Percentiles rank a stretch among this genome's conserved stretches.
Evolutionary conservation across 2,329 filamentous ascomycete genomes (phyloP).

Genomic region (Coniochaeta hoffmannii): DNA sequence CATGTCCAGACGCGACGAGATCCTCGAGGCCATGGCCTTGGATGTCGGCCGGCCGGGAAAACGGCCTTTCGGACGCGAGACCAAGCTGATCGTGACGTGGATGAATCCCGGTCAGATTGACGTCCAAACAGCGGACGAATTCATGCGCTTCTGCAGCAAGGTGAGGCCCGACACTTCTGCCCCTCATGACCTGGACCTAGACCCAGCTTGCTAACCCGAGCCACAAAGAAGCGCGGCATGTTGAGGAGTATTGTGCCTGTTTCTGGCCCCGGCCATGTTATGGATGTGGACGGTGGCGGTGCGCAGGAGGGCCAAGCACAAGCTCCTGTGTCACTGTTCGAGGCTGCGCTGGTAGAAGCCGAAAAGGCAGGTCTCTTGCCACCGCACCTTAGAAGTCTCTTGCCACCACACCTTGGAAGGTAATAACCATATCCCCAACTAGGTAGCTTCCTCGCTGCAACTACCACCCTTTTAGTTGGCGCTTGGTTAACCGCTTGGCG

Average conservation of each 20-base stretch:
- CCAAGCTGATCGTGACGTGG: too few species aligned
- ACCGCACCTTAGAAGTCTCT: too few species aligned
- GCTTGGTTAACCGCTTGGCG: too few species aligned
- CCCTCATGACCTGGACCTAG: neutral
- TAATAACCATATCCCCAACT: too few species aligned
- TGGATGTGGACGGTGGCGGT: neutral
- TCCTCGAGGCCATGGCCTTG: constrained; percentile 2
- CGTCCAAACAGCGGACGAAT: neutral
- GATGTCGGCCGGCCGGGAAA: neutral
- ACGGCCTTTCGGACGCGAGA: neutral
- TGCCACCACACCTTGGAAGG: too few species aligned
- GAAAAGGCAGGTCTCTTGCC: too few species aligned
- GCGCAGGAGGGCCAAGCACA: neutral
- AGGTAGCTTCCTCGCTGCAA: too few species aligned
- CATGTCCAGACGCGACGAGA: constrained; percentile 4
- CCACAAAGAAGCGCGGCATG: neutral
- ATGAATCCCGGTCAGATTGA: neutral
- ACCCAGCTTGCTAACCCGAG: neutral
- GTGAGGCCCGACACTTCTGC: neutral
- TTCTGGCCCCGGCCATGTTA: neutral
- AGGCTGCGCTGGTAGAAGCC: neutral
- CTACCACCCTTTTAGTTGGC: too few species aligned
- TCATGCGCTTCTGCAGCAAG: neutral
- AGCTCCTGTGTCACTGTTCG: neutral
- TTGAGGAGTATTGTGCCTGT: neutral